Conservation (phyloP, 768 basidiomycete species). For the Serendipita indica region DNA sequence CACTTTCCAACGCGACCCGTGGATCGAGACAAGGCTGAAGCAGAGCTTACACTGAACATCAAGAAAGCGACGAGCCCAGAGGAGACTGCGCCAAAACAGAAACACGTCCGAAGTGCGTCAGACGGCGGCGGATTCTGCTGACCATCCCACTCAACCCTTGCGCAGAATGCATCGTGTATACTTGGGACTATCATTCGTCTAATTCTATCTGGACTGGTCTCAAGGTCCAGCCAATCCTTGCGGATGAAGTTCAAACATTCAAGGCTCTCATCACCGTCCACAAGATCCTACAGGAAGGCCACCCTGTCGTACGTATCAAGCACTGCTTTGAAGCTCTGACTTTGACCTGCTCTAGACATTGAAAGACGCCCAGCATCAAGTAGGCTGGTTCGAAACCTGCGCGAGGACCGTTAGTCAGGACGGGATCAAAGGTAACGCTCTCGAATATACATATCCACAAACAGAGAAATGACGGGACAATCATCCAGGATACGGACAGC, state of each 20-base stretch:
- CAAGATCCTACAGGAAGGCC: conserved; percentile 95
- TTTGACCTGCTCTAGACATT: conserved; percentile 44
- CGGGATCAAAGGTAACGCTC: conserved; percentile 50
- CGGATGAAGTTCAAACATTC: conserved; percentile 97
- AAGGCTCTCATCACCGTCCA: conserved; percentile 96
- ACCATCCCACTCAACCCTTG: conserved; percentile 1
- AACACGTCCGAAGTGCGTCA: conserved; percentile 89
- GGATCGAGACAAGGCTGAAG: conserved; percentile 95
- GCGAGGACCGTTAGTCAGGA: conserved; percentile 74
- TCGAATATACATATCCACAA: background rate
- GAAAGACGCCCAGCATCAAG: conserved; percentile 93
- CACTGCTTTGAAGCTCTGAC: conserved; percentile 12
- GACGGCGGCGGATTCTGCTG: background rate
- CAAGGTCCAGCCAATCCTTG: conserved; percentile 88
- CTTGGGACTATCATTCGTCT: conserved; percentile 98
- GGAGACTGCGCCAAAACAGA: conserved; percentile 95
- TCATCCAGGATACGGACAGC: conserved; percentile 64
- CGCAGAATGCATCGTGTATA: conserved; percentile 93
- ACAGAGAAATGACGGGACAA: background rate
- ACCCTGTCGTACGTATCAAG: conserved; percentile 56
- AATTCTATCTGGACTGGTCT: conserved; percentile 96
- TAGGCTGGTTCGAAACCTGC: conserved; percentile 96
- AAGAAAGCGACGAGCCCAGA: conserved; percentile 97
- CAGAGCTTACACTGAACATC: conserved; percentile 84
- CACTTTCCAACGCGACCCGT: conserved; percentile 96